phyloP scores from a whole-genome alignment of 805 yeast species.

The Nakazawaea pomicola region DNA sequence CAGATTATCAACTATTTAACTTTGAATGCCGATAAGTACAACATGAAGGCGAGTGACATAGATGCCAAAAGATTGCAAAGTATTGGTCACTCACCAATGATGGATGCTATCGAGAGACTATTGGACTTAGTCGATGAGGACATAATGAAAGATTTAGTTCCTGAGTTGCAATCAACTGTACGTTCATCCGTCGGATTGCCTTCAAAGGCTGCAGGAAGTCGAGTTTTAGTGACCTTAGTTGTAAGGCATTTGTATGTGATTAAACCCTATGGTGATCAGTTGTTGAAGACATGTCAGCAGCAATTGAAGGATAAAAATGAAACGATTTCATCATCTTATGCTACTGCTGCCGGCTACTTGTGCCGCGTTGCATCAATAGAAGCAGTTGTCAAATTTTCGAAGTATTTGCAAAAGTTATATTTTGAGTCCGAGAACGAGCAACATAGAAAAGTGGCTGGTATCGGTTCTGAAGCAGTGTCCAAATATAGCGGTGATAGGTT shows the following conservation, averaged over 20 bases:
- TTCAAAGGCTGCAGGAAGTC: slow-evolving; percentile 81
- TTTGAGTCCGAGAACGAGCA: slow-evolving; percentile 43
- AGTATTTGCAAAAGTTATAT: slow-evolving; percentile 46
- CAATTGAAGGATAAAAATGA: slow-evolving; percentile 70
- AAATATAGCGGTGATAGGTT: slow-evolving; percentile 67
- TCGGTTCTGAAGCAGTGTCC: slow-evolving; percentile 61
- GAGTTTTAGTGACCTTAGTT: slow-evolving; percentile 61
- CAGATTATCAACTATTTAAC: slow-evolving; percentile 82
- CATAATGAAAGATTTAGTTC: slow-evolving; percentile 43
- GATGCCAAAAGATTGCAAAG: slow-evolving; percentile 74
- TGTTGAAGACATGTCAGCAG: slow-evolving; percentile 50
- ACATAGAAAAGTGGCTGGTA: slow-evolving; percentile 49
- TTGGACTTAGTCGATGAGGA: slow-evolving; percentile 53
- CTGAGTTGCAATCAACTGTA: slow-evolving; percentile 48
- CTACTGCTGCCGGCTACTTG: slow-evolving; percentile 74
- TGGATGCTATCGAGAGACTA: slow-evolving; percentile 77
- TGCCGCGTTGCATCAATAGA: slow-evolving; percentile 56
- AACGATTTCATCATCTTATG: slow-evolving; percentile 69
- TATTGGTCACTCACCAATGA: slow-evolving; percentile 78
- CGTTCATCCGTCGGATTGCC: slow-evolving; percentile 82
- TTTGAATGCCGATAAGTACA: slow-evolving; percentile 84
- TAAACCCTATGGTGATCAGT: slow-evolving; percentile 52
- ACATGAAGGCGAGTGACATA: slow-evolving; percentile 61
- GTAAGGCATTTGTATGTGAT: slow-evolving; percentile 44
- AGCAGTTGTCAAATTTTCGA: slow-evolving; percentile 48